Evolutionary conservation across 208 protist species (phyloP).

Genomic region (Acanthamoeba castellanii): DNA sequence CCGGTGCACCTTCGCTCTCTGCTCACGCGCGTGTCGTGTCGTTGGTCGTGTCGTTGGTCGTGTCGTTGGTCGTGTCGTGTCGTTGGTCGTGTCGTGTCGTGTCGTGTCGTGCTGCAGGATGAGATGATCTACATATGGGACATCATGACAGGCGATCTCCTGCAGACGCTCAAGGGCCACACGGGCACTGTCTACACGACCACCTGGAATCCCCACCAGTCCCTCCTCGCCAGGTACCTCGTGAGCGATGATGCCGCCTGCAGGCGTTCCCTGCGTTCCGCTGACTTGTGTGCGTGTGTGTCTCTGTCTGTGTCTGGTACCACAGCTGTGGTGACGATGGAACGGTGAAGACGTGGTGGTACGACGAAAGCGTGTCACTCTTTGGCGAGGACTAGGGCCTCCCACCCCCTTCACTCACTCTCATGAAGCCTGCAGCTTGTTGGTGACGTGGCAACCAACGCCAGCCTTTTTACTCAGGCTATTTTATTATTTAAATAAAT

Average conservation of each 20-base stretch:
- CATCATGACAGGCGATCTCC: slow-evolving; percentile 84
- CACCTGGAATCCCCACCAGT: slow-evolving; percentile 83
- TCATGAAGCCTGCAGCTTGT: no score
- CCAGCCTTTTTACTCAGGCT: no score
- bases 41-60: no score
- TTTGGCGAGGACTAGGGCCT: slow-evolving; percentile 17
- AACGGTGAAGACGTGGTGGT: slow-evolving; percentile 63
- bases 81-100: no score
- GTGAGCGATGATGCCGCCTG: no score
- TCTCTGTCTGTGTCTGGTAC: background rate
- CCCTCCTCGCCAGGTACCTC: slow-evolving; percentile 81
- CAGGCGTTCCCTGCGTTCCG: background rate
- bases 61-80: no score
- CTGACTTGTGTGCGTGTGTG: no score
- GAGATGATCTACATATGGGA: slow-evolving; percentile 89
- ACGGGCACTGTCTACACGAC: slow-evolving; percentile 83
- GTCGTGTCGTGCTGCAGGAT: no score
- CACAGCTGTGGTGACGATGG: slow-evolving; percentile 58
- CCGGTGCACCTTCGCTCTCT: background rate
- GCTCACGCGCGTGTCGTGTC: background rate
- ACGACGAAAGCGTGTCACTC: slow-evolving; percentile 32
- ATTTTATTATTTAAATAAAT: no score
- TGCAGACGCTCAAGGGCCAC: slow-evolving; percentile 87
- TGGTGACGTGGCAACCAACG: no score
- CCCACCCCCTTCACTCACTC: background rate